A percentile compares a stretch with the other conserved stretches of the same genome.
Evolutionary conservation across 75 land plant species (phyloP).

Genomic region (Ceratopteris richardii): DNA sequence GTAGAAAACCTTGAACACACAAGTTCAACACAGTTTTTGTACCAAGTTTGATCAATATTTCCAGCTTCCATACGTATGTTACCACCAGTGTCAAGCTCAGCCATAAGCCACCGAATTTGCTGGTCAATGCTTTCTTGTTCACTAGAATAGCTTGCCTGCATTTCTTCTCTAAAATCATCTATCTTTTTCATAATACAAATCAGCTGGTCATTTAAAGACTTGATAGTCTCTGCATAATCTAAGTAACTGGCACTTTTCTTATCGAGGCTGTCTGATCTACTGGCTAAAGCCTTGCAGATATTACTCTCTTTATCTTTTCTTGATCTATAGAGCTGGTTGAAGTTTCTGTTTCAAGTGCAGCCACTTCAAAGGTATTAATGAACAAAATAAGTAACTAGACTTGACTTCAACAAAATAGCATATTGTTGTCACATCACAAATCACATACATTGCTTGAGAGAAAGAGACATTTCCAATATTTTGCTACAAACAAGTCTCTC

Average conservation of each 20-base stretch:
- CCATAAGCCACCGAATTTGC: conserved; percentile 36
- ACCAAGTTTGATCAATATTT: conserved; percentile 23
- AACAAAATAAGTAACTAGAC: neutral
- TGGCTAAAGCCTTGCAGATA: conserved; percentile 11
- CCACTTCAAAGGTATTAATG: neutral
- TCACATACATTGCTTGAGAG: too few species aligned
- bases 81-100: conserved; percentile 40
- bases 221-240: conserved; percentile 7
- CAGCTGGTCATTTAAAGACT: conserved; percentile 17
- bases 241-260: conserved; percentile 20
- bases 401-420: neutral
- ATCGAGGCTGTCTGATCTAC: neutral
- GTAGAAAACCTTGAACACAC: conserved; percentile 24
- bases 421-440: too few species aligned
- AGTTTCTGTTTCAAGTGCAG: conserved; percentile 11
- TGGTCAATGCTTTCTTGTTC: conserved; percentile 27
- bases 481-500: too few species aligned
- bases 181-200: conserved; percentile 12
- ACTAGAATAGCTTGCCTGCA: conserved; percentile 14
- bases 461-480: too few species aligned
- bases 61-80: conserved; percentile 38
- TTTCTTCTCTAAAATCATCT: conserved; percentile 15
- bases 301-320: conserved; percentile 26
- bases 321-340: conserved; percentile 12
- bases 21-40: conserved; percentile 27